These are phyloP conservation scores for Trichosporon sp. DNA, from an alignment of 1,284 basidiomycete genomes.

Conservation along the genomic window DNA sequence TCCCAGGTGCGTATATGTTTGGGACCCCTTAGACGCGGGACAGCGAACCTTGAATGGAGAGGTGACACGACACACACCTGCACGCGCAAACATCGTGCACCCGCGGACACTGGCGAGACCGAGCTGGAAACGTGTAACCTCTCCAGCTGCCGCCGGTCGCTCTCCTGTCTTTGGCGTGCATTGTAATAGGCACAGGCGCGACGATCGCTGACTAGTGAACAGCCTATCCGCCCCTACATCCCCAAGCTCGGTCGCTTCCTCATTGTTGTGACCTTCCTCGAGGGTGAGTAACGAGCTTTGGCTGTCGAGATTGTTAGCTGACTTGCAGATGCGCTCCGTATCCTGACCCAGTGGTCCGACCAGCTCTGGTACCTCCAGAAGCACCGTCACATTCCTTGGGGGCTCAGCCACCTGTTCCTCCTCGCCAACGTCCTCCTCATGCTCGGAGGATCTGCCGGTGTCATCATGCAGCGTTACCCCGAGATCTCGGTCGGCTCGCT, in stretches of 20 bases:
- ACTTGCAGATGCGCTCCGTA: constrained; percentile 73
- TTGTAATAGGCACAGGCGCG: not conserved
- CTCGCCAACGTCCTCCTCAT: constrained; percentile 91
- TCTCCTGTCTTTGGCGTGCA: not conserved
- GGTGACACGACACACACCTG: constrained; percentile 12
- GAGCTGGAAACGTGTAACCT: not conserved
- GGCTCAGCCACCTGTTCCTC: constrained; percentile 89
- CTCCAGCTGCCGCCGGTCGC: not conserved
- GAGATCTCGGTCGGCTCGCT: constrained; percentile 89
- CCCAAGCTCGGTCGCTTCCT: constrained; percentile 94
- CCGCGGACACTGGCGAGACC: not conserved
- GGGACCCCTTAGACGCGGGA: constrained; percentile 17
- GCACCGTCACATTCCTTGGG: constrained; percentile 95
- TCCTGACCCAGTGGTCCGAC: constrained; percentile 91
- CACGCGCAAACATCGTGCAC: not conserved
- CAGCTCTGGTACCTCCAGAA: constrained; percentile 95
- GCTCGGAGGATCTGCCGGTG: constrained; percentile 80
- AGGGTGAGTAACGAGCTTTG: constrained; percentile 60
- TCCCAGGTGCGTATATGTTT: constrained; percentile 63
- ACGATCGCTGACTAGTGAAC: constrained; percentile 19
- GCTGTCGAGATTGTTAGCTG: not conserved
- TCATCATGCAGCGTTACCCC: constrained; percentile 84
- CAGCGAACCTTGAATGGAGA: constrained; percentile 7
- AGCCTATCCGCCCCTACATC: constrained; percentile 88
- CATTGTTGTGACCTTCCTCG: constrained; percentile 97